phyloP scores from a whole-genome alignment of 2,329 filamentous ascomycete species.

The Colletotrichum gloeosporioides region DNA sequence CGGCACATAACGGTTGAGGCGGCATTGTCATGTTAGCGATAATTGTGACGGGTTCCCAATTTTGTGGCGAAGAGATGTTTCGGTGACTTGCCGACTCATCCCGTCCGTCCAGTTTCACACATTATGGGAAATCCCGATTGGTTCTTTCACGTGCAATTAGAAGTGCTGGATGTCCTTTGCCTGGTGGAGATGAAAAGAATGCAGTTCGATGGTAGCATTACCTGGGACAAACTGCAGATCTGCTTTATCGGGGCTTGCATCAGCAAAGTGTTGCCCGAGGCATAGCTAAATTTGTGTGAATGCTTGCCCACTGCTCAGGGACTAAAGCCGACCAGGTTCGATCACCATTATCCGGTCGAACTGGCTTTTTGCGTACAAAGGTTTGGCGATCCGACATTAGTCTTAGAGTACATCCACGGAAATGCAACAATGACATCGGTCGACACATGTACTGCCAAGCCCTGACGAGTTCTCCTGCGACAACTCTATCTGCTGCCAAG shows the following conservation, averaged over 20 bases:
- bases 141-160: background rate
- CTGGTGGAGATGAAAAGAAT: background rate
- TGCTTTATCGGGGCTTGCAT: background rate
- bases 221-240: background rate
- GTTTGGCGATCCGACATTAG: background rate
- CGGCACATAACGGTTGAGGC: background rate
- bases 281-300: background rate
- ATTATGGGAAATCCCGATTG: background rate
- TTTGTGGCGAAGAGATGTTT: background rate
- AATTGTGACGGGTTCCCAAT: background rate
- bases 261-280: background rate
- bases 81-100: background rate
- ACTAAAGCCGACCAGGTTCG: background rate
- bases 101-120: background rate
- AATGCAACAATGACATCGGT: background rate
- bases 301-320: background rate
- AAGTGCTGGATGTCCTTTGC: background rate
- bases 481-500: background rate
- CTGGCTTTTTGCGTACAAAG: background rate
- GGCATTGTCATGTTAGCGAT: background rate
- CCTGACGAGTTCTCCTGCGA: background rate
- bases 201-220: background rate
- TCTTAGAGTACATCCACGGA: background rate
- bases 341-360: background rate
- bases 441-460: background rate